Evolutionary conservation across 2,329 filamentous ascomycete species (phyloP).

Genomic region (Penicillium expansum): DNA sequence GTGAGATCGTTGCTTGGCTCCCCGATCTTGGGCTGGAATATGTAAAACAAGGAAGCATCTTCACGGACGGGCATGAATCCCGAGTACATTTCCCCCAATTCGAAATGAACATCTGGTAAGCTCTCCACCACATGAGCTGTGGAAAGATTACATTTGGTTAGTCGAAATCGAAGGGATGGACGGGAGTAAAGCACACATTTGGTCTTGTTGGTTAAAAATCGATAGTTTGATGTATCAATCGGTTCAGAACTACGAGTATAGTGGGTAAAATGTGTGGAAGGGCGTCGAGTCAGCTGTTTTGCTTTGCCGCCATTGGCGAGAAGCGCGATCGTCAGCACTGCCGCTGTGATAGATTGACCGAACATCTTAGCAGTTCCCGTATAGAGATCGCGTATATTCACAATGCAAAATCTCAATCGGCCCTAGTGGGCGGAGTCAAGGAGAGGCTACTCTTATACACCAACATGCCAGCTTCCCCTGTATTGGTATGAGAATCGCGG

Average conservation of each 20-base stretch:
- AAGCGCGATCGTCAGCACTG: not conserved
- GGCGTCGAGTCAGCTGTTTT: not conserved
- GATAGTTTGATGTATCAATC: constrained; percentile 16
- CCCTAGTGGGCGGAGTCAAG: not conserved
- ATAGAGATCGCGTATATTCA: not conserved
- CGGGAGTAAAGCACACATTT: constrained; percentile 19
- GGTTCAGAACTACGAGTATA: not conserved
- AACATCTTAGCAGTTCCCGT: not conserved
- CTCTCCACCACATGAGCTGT: constrained; percentile 62
- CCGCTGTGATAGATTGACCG: not conserved
- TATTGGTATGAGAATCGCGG: not conserved
- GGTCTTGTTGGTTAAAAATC: constrained; percentile 28
- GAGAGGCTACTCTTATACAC: not conserved
- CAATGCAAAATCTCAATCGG: not conserved
- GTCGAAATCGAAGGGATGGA: not conserved
- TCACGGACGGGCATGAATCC: constrained; percentile 55
- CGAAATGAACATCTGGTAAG: constrained; percentile 68
- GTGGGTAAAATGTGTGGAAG: not conserved
- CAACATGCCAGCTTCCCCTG: not conserved
- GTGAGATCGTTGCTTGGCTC: constrained; percentile 45
- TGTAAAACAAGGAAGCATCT: constrained; percentile 51
- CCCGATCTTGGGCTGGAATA: constrained; percentile 48
- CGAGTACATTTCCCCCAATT: constrained; percentile 56
- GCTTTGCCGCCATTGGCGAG: not conserved
- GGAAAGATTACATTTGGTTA: not conserved